These are phyloP conservation scores for Rhododendron ovatum DNA, from an alignment of 148 eudicot genomes.

Conservation along the genomic window DNA sequence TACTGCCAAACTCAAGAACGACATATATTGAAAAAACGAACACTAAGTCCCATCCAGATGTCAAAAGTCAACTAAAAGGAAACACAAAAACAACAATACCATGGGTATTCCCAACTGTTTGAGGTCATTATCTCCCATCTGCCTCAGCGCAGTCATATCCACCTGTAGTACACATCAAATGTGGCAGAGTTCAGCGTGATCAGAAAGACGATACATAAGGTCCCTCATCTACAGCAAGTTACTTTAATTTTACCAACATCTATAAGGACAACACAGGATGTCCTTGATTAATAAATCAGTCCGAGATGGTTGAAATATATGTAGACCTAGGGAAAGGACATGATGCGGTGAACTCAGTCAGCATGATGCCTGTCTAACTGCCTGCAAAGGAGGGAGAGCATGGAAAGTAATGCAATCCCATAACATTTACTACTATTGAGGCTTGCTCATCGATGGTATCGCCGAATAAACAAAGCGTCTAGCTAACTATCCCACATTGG, in stretches of 20 bases:
- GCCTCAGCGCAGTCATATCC: constrained; percentile 1
- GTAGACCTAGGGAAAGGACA: not conserved
- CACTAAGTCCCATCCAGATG: not conserved
- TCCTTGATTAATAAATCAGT: not conserved
- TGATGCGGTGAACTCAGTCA: not conserved
- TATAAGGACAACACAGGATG: not conserved
- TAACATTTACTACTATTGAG: not conserved
- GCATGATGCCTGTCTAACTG: not conserved
- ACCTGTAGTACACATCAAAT: not conserved
- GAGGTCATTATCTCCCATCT: constrained; percentile 1
- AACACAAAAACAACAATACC: not conserved
- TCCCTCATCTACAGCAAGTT: not conserved
- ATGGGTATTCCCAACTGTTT: not conserved
- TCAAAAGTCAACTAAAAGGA: not conserved
- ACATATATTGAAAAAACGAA: not conserved
- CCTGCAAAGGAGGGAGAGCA: not conserved
- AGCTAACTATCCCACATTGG: not conserved
- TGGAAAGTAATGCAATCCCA: not conserved
- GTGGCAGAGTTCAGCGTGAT: not conserved
- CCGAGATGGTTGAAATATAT: not conserved
- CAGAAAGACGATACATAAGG: not conserved
- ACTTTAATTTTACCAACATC: not conserved
- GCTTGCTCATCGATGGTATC: not conserved
- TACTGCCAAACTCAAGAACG: not conserved
- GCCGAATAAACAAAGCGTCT: not conserved